Evolutionary conservation across 257 asterid species (phyloP).

Genomic region (Solanum piurae): DNA sequence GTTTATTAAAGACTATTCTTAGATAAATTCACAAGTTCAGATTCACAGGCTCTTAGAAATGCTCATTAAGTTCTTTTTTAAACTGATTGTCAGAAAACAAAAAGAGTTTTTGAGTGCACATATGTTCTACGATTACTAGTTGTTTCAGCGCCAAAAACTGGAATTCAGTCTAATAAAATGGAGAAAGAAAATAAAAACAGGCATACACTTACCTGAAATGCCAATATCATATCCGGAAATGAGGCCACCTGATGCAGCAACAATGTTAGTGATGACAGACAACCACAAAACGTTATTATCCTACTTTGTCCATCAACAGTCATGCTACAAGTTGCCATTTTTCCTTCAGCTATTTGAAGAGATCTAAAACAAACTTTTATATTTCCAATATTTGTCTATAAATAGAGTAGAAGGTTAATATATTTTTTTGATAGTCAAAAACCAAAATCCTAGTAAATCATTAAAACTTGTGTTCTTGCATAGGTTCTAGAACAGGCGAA

Average conservation of each 20-base stretch:
- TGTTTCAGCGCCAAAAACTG: neutral
- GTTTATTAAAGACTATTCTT: too few species aligned
- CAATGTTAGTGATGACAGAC: neutral
- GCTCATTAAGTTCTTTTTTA: too few species aligned
- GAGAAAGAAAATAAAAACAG: neutral
- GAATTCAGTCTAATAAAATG: neutral
- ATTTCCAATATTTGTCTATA: neutral
- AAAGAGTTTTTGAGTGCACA: too few species aligned
- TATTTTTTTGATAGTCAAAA: too few species aligned
- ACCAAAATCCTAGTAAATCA: too few species aligned
- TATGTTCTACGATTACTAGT: too few species aligned
- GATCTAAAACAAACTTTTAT: neutral
- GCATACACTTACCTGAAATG: neutral
- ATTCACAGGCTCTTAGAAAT: too few species aligned
- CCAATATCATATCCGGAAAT: neutral
- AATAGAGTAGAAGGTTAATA: neutral
- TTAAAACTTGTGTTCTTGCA: too few species aligned
- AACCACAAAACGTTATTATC: neutral
- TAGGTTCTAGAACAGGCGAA: too few species aligned
- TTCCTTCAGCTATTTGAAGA: neutral
- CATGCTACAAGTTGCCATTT: neutral
- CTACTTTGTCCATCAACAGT: neutral
- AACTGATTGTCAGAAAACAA: too few species aligned
- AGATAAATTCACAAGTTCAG: too few species aligned
- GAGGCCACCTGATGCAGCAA: conserved; percentile 1